Evolutionary conservation across 2,329 filamentous ascomycete genomes (phyloP).

Genomic region (Colletotrichum sp.): DNA sequence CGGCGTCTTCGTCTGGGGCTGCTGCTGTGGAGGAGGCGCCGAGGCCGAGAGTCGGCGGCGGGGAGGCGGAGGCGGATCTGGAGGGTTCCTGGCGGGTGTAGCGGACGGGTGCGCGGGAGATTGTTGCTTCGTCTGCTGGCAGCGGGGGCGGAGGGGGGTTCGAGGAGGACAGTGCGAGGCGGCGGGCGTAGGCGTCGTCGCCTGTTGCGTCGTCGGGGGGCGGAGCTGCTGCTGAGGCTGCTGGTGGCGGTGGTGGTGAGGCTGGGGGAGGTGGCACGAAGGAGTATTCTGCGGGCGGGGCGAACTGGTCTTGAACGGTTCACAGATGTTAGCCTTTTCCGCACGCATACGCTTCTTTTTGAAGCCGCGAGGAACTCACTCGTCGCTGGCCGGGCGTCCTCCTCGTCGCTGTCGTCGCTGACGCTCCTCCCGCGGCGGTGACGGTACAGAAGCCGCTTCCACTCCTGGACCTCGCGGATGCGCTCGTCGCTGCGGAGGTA

Average conservation of each 20-base stretch:
- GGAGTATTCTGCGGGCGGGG: conserved; percentile 60
- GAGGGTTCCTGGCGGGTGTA: conserved; percentile 54
- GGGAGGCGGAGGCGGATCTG: conserved; percentile 42
- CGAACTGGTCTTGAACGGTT: conserved; percentile 57
- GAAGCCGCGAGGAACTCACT: conserved; percentile 11
- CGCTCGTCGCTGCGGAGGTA: conserved; percentile 87
- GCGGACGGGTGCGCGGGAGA: conserved; percentile 79
- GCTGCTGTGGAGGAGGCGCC: conserved; percentile 36
- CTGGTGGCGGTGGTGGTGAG: conserved; percentile 48
- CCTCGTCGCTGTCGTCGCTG: conserved; percentile 44
- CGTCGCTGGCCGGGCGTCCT: conserved; percentile 30
- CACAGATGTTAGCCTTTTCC: conserved; percentile 23
- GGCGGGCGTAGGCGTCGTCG: conserved; percentile 72
- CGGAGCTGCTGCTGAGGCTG: conserved; percentile 48
- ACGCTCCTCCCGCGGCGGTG: conserved; percentile 61
- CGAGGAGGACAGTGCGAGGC: conserved; percentile 58
- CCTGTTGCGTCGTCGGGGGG: conserved; percentile 65
- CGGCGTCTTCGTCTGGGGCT: conserved; percentile 34
- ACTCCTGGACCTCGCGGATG: conserved; percentile 79
- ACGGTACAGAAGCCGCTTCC: conserved; percentile 82
- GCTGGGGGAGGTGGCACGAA: conserved; percentile 61
- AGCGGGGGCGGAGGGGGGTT: conserved; percentile 37
- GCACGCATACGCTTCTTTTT: conserved; percentile 8
- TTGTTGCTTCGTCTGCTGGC: conserved; percentile 58
- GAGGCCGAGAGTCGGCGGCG: conserved; percentile 54